Evolutionary conservation across 768 basidiomycete species (phyloP).

Genomic region (Filobasidium wieringae): DNA sequence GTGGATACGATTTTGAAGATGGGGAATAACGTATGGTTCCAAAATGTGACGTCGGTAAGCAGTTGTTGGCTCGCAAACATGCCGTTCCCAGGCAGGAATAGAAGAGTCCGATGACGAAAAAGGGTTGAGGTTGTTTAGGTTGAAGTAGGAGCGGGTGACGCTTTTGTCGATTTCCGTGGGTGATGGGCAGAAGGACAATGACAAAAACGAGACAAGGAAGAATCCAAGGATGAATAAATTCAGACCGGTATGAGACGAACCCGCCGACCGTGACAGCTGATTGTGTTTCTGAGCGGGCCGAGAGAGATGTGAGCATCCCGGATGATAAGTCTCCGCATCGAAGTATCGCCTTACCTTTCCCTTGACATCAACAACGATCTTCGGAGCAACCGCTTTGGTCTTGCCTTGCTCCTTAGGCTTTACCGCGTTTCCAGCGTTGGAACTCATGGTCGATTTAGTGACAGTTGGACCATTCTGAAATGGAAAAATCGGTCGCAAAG

Average conservation of each 20-base stretch:
- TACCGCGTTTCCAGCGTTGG: neutral
- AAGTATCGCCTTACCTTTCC: neutral
- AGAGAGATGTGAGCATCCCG: neutral
- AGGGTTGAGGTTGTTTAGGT: constrained; percentile 6
- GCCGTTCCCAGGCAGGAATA: constrained; percentile 11
- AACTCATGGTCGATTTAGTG: neutral
- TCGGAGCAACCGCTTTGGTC: neutral
- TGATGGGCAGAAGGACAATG: constrained; percentile 7
- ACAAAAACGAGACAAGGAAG: neutral
- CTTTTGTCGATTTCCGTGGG: neutral
- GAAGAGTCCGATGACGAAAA: constrained; percentile 1
- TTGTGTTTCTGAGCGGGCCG: neutral
- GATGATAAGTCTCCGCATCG: neutral
- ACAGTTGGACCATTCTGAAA: neutral
- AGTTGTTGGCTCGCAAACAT: constrained; percentile 12
- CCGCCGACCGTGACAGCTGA: neutral
- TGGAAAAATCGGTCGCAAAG: neutral
- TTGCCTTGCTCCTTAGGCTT: neutral
- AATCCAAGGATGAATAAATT: constrained; percentile 4
- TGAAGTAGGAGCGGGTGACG: neutral
- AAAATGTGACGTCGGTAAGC: constrained; percentile 9
- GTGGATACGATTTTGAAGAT: constrained; percentile 2
- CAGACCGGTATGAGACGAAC: neutral
- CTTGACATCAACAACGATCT: neutral
- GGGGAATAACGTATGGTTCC: constrained; percentile 15